Evolutionary conservation across 805 yeast species (phyloP).

Genomic region (Ogataea paraovalis): DNA sequence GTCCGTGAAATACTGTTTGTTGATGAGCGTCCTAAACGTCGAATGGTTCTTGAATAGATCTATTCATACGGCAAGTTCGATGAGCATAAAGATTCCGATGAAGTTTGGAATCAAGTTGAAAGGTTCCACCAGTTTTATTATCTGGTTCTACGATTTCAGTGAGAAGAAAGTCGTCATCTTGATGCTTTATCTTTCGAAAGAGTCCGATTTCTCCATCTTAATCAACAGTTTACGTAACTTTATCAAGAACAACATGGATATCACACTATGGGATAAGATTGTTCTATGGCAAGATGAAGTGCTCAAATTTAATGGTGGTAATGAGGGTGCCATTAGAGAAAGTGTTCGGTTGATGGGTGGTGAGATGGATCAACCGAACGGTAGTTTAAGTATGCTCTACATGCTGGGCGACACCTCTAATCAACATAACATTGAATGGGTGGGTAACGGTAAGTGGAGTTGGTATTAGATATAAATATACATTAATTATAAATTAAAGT

Average conservation of each 20-base stretch:
- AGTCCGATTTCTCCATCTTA: conserved; percentile 10
- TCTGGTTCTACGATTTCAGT: conserved; percentile 40
- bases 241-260: background rate
- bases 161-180: conserved; percentile 13
- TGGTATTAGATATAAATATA: conserved; percentile 18
- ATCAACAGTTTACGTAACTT: conserved; percentile 8
- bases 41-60: conserved; percentile 43
- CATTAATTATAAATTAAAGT: background rate
- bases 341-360: conserved; percentile 10
- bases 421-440: conserved; percentile 15
- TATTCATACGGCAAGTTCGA: conserved; percentile 11
- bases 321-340: background rate
- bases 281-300: background rate
- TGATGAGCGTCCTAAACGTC: conserved; percentile 32
- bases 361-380: conserved; percentile 12
- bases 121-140: conserved; percentile 28
- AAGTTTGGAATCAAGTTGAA: conserved; percentile 5
- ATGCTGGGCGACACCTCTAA: conserved; percentile 6
- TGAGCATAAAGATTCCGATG: conserved; percentile 6
- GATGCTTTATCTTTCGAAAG: conserved; percentile 15
- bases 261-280: background rate
- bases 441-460: conserved; percentile 25
- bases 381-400: conserved; percentile 20
- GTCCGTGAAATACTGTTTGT: conserved; percentile 25
- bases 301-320: background rate